phyloP scores from a whole-genome alignment of 2,329 filamentous ascomycete species.

The Xylaria multiplex region DNA sequence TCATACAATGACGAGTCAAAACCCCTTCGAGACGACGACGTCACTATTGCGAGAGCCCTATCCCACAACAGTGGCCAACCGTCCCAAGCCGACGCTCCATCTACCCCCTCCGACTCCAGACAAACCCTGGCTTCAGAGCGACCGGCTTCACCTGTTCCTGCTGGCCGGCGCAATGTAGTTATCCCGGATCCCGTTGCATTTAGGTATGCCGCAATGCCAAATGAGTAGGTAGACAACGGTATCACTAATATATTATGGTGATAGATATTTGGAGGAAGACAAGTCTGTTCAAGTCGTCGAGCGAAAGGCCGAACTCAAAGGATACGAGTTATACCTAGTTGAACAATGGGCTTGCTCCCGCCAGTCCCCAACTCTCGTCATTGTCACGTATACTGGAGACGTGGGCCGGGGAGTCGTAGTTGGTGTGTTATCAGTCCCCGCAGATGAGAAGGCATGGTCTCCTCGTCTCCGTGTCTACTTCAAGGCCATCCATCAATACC shows the following conservation, averaged over 20 bases:
- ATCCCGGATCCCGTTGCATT: conserved; percentile 69
- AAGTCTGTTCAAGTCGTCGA: conserved; percentile 78
- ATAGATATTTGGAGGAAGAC: conserved; percentile 86
- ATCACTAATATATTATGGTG: conserved; percentile 16
- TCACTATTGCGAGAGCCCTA: conserved; percentile 49
- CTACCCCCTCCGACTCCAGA: conserved; percentile 37
- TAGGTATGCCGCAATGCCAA: conserved; percentile 52
- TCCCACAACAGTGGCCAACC: conserved; percentile 45
- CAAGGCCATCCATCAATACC: conserved; percentile 83
- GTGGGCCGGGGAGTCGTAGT: conserved; percentile 80
- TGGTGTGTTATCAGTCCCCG: conserved; percentile 82
- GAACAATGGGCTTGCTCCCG: conserved; percentile 98
- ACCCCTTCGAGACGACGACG: conserved; percentile 53
- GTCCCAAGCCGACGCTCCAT: conserved; percentile 43
- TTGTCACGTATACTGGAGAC: conserved; percentile 93
- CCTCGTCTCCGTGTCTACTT: conserved; percentile 83
- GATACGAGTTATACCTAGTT: conserved; percentile 93
- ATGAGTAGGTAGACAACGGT: background rate
- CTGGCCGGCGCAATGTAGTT: conserved; percentile 59
- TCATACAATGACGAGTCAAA: conserved; percentile 47
- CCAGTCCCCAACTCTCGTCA: conserved; percentile 87
- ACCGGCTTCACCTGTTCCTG: conserved; percentile 43
- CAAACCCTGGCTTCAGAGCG: conserved; percentile 30
- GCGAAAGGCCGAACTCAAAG: conserved; percentile 73
- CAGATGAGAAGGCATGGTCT: conserved; percentile 83